Conservation (phyloP, 2,329 filamentous ascomycete genomes). For the Monosporascus sp. region DNA sequence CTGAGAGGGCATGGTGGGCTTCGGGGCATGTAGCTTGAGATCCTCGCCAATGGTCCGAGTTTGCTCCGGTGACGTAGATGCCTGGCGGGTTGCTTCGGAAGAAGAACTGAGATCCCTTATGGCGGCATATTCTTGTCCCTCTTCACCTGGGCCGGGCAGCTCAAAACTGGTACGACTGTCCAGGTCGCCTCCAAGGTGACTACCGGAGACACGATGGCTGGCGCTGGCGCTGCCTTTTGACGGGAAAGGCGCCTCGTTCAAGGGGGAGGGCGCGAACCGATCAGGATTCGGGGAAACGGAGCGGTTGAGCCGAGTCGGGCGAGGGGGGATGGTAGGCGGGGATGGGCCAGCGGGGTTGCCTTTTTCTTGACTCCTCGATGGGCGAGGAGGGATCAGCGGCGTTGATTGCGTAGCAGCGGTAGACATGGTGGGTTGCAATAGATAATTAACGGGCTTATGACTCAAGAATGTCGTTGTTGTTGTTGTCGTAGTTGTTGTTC, state of each 20-base stretch:
- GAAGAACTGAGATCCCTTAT: conserved; percentile 40
- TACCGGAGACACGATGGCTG: conserved; percentile 8
- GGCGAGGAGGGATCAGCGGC: conserved; percentile 54
- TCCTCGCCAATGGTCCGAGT: conserved; percentile 75
- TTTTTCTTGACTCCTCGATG: conserved; percentile 45
- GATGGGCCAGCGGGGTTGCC: conserved; percentile 26
- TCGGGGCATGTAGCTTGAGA: conserved; percentile 82
- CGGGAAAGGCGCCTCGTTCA: conserved; percentile 64
- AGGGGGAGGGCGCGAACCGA: conserved; percentile 77
- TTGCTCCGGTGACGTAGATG: conserved; percentile 55
- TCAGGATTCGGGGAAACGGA: conserved; percentile 72
- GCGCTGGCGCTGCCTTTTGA: conserved; percentile 33
- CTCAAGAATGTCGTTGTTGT: too few relatives aligned
- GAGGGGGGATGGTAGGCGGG: conserved; percentile 70
- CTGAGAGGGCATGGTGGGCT: conserved; percentile 73
- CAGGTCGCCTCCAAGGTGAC: conserved; percentile 36
- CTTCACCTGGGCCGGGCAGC: conserved; percentile 81
- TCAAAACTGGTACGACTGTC: conserved; percentile 70
- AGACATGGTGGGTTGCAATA: conserved; percentile 36
- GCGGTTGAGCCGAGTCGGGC: conserved; percentile 62
- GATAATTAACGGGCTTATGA: background rate
- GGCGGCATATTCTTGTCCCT: conserved; percentile 77
- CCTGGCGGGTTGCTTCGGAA: conserved; percentile 31
- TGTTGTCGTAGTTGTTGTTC: background rate
- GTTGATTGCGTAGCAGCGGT: conserved; percentile 42